A percentile compares a stretch with the other conserved stretches of the same genome.
phyloP scores from a whole-genome alignment of 1,139 yeast genomes.

The Pichia sp. region DNA sequence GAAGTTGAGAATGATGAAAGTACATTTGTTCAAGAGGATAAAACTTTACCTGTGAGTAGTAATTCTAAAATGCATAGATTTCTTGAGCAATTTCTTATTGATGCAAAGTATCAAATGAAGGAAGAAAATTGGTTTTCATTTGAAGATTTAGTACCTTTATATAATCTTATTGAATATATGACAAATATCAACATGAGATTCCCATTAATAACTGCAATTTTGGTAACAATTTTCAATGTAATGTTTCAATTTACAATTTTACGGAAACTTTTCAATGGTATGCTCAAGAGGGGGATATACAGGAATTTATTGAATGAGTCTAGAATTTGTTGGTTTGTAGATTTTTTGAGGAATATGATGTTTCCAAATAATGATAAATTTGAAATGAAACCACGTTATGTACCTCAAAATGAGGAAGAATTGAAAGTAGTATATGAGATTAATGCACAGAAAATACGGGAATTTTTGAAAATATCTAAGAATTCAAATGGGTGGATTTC shows the following conservation, averaged over 20 bases:
- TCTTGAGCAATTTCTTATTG: constrained; percentile 5
- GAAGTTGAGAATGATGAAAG: background rate
- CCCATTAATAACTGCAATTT: constrained; percentile 6
- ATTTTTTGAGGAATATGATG: constrained; percentile 20
- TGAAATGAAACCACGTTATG: constrained; percentile 22
- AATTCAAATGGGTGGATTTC: background rate
- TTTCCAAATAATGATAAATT: constrained; percentile 25
- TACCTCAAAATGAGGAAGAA: constrained; percentile 24
- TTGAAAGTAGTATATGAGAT: constrained; percentile 14
- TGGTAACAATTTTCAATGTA: constrained; percentile 1
- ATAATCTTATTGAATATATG: constrained; percentile 9
- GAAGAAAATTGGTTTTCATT: background rate
- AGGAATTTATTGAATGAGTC: constrained; percentile 18
- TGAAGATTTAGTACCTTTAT: constrained; percentile 16
- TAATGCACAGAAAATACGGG: constrained; percentile 11
- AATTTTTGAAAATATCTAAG: constrained; percentile 12
- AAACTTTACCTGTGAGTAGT: no score
- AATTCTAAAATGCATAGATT: constrained; percentile 1
- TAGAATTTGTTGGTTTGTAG: constrained; percentile 12
- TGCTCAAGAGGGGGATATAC: constrained; percentile 20
- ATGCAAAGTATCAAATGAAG: constrained; percentile 3
- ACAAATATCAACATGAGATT: constrained; percentile 1
- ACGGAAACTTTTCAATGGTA: constrained; percentile 19
- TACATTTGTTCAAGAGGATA: background rate
- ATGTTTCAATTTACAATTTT: constrained; percentile 14